Evolutionary conservation across 129 eudicot species (phyloP).

Genomic region (Logfia minima): DNA sequence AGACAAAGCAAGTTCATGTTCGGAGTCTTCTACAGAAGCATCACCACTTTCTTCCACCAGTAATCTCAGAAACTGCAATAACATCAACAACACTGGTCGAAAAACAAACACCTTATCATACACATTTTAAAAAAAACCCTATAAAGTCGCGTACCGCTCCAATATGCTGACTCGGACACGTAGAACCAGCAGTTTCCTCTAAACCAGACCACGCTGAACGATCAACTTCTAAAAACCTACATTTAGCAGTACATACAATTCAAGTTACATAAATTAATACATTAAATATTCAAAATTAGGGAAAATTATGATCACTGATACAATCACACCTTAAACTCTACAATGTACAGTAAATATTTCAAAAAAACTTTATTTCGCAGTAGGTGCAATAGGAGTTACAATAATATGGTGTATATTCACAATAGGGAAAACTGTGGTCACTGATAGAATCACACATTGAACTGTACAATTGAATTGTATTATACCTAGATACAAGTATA

Average conservation of each 20-base stretch:
- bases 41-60: slow-evolving; percentile 67
- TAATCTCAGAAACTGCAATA: slow-evolving; percentile 69
- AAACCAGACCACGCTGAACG: slow-evolving; percentile 75
- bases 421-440: not conserved
- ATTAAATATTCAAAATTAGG: not conserved
- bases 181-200: slow-evolving; percentile 77
- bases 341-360: slow-evolving; percentile 21
- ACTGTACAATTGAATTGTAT: not conserved
- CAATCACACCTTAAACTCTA: not conserved
- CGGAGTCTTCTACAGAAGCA: slow-evolving; percentile 53
- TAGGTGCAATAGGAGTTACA: not conserved
- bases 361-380: slow-evolving; percentile 46
- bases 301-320: not conserved
- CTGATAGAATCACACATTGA: not conserved
- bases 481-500: slow-evolving; percentile 1
- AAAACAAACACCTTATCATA: slow-evolving; percentile 4
- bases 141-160: slow-evolving; percentile 63
- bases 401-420: not conserved
- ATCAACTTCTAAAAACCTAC: slow-evolving; percentile 70
- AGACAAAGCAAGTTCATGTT: slow-evolving; percentile 70
- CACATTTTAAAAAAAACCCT: not conserved
- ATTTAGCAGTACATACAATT: slow-evolving; percentile 8
- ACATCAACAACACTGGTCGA: slow-evolving; percentile 18
- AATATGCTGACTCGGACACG: slow-evolving; percentile 59
- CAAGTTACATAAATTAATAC: not conserved